Evolutionary conservation across 2,329 filamentous ascomycete species (phyloP).

Genomic region (Pestalotiopsis sp.): DNA sequence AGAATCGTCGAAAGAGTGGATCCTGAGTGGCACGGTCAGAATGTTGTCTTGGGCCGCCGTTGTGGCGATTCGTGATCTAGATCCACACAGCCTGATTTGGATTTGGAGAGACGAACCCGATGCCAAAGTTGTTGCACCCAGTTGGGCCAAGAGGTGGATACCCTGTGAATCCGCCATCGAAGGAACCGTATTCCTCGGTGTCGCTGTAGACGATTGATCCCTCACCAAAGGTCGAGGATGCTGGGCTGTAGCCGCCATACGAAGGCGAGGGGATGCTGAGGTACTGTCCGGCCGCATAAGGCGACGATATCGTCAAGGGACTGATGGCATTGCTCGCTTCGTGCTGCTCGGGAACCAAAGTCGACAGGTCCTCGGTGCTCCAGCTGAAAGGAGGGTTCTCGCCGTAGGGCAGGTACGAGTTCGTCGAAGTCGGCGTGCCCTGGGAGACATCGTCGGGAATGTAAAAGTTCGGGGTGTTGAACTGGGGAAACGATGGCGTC

Average conservation of each 20-base stretch:
- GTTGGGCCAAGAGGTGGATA: conserved; percentile 47
- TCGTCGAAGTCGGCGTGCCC: conserved; percentile 40
- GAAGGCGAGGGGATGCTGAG: conserved; percentile 65
- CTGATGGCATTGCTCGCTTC: conserved; percentile 51
- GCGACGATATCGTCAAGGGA: conserved; percentile 58
- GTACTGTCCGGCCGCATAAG: conserved; percentile 57
- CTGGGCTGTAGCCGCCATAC: conserved; percentile 62
- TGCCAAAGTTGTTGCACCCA: conserved; percentile 46
- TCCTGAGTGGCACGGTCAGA: conserved; percentile 59
- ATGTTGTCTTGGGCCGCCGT: conserved; percentile 44
- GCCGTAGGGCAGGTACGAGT: conserved; percentile 54
- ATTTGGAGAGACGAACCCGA: conserved; percentile 66
- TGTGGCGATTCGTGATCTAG: conserved; percentile 45
- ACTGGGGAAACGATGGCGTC: conserved; percentile 63
- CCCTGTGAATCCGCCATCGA: conserved; percentile 46
- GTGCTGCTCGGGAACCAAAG: conserved; percentile 49
- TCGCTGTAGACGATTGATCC: conserved; percentile 66
- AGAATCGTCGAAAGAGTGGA: conserved; percentile 44
- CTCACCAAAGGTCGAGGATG: conserved; percentile 62
- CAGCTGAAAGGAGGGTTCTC: conserved; percentile 62
- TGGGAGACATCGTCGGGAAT: conserved; percentile 41
- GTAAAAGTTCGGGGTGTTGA: conserved; percentile 57
- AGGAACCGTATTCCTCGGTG: conserved; percentile 56
- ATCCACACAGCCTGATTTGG: conserved; percentile 57
- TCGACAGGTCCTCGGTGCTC: conserved; percentile 63